Base-by-base conservation (phyloP, 108 stramenopile genomes). In the Nitzschia palea region DNA sequence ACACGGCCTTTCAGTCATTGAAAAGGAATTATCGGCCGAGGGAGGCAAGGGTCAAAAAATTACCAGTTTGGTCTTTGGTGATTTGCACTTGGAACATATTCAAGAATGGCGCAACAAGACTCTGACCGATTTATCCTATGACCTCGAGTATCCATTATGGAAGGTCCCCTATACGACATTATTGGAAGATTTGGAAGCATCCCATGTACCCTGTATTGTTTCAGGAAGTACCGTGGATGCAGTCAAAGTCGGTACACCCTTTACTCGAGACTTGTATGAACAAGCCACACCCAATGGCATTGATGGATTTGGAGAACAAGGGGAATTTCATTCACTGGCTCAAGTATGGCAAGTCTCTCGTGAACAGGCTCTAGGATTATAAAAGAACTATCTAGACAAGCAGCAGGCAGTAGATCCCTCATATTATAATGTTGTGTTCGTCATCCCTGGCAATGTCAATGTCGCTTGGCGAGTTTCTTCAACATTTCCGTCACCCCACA, bases 41-140 rank as follows among this genome's bases (percentile, higher is more conserved):
- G 37, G 67, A 26, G 45, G 66, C 33, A 35, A 54, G 33, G n/a
- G n/a, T n/a, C 6, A 12, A 10, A 40, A 40, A 40, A 65, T 85
- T 31, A 28, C 62, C 27, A 26, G 84, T 22, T 62, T 95, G 29
- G 89, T 80, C 8, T 95, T 95, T 79, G 96, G 96, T 15, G 96
- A 97, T 78, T 80, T 97, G 37, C 95, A 97, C 76, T 76, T 97
- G n/a, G 86, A 90, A 25, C 91, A 95, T 34, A 86, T 97, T 23
- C 81, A 87, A 6, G 67, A 67, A 14, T 97, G 96, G 96, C 78
- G 96, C 40, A 84, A 89, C 10, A 67, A 73, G 10, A 61, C 70
- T 31, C 44, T 95, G 2, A 35, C 60, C 22, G 28, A 84, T 8
- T 44, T 83, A 12, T 71, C 75, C n/a, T 83, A 71, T 65, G 15